phyloP scores from a whole-genome alignment of 148 eudicot species.

The Beta vulgaris region DNA sequence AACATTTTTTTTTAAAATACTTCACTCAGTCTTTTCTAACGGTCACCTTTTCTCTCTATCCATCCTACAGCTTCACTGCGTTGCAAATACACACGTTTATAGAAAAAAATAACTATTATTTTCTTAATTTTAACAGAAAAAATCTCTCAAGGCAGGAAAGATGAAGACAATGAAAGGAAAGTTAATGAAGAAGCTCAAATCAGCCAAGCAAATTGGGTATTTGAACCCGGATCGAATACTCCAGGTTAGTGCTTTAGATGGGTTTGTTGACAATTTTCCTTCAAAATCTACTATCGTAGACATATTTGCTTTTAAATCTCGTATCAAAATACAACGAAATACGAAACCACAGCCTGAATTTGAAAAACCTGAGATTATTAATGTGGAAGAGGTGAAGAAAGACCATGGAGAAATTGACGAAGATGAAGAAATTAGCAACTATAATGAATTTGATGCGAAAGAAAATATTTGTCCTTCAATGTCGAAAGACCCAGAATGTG shows the following conservation, averaged over 20 bases:
- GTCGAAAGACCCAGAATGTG: constrained; percentile 14
- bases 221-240: constrained; percentile 63
- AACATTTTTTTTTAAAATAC: neutral
- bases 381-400: constrained; percentile 42
- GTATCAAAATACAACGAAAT: neutral
- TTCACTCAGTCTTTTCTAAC: constrained; percentile 10
- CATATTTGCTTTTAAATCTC: constrained; percentile 30
- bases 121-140: neutral
- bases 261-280: constrained; percentile 36
- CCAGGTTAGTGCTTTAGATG: constrained; percentile 51
- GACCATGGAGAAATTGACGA: constrained; percentile 40
- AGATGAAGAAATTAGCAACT: constrained; percentile 20
- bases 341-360: constrained; percentile 12
- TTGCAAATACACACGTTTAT: neutral
- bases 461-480: constrained; percentile 46
- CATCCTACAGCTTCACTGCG: neutral
- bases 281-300: constrained; percentile 33
- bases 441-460: constrained; percentile 37
- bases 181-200: constrained; percentile 72
- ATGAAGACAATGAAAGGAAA: constrained; percentile 90
- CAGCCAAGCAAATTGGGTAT: constrained; percentile 62
- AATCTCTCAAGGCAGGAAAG: constrained; percentile 1
- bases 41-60: constrained; percentile 9
- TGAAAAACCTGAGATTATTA: constrained; percentile 43
- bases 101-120: neutral